A percentile compares a stretch with the other conserved stretches of the same genome.
Conservation (phyloP, 148 eudicot genomes). For the Arctostaphylos glauca region DNA sequence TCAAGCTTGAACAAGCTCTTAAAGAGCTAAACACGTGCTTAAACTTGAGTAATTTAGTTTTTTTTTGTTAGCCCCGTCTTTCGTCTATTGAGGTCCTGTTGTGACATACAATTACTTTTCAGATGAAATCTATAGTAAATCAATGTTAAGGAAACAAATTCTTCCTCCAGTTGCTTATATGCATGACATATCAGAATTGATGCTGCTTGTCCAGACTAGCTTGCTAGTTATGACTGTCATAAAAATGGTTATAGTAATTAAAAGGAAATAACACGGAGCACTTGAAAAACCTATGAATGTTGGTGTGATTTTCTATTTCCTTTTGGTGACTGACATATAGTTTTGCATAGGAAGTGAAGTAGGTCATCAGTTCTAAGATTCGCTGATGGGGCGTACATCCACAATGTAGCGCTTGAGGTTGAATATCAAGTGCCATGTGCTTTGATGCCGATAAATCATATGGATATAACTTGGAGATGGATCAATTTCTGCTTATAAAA, state of each 20-base stretch:
- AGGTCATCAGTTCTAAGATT: background rate
- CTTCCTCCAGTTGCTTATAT: background rate
- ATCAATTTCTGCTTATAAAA: background rate
- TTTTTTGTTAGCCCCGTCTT: background rate
- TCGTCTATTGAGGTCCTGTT: constrained; percentile 3
- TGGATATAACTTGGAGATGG: background rate
- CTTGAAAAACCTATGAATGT: background rate
- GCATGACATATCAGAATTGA: background rate
- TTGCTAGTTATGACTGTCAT: background rate
- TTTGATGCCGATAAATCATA: background rate
- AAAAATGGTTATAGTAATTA: background rate
- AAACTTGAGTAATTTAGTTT: background rate
- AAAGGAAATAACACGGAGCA: background rate
- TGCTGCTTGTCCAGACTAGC: background rate
- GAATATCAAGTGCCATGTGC: background rate
- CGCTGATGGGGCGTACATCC: background rate
- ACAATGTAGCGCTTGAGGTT: background rate
- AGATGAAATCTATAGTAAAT: background rate
- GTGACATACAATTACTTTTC: background rate
- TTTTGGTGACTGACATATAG: background rate
- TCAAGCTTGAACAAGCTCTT: background rate
- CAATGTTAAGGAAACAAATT: background rate
- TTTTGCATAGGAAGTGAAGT: background rate
- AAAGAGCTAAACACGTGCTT: background rate
- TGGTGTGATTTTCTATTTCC: background rate